Evolutionary conservation across 2,329 filamentous ascomycete genomes (phyloP).

Genomic region (Botrytis fragariae): DNA sequence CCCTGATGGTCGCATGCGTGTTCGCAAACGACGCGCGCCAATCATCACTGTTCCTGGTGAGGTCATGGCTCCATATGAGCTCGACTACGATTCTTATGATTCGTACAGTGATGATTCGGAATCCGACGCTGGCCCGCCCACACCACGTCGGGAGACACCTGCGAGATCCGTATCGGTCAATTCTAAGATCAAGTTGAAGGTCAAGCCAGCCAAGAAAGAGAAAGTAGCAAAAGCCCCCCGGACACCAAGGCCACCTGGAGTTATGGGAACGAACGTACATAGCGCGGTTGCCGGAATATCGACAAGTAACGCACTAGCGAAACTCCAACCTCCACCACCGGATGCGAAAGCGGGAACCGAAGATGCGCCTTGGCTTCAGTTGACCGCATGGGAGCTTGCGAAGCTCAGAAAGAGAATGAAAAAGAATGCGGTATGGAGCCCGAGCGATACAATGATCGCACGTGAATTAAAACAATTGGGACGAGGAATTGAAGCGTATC

Average conservation of each 20-base stretch:
- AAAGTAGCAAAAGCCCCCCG: slow-evolving; percentile 33
- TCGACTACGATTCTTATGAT: slow-evolving; percentile 59
- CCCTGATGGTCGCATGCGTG: slow-evolving; percentile 34
- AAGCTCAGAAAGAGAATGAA: slow-evolving; percentile 82
- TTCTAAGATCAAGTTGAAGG: slow-evolving; percentile 36
- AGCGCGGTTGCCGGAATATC: slow-evolving; percentile 40
- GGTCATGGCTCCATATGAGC: slow-evolving; percentile 62
- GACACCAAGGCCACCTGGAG: slow-evolving; percentile 36
- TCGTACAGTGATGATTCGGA: slow-evolving; percentile 32
- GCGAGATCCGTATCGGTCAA: slow-evolving; percentile 24
- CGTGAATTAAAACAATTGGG: slow-evolving; percentile 71
- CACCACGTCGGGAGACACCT: slow-evolving; percentile 30
- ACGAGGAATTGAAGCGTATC: slow-evolving; percentile 62
- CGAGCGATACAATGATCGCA: slow-evolving; percentile 82
- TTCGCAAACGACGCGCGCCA: slow-evolving; percentile 44
- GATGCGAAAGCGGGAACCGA: slow-evolving; percentile 57
- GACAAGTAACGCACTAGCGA: slow-evolving; percentile 39
- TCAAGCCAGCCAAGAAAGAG: slow-evolving; percentile 31
- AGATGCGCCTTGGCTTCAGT: slow-evolving; percentile 63
- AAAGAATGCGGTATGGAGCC: slow-evolving; percentile 84
- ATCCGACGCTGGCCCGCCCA: slow-evolving; percentile 39
- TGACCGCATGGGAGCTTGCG: slow-evolving; percentile 63
- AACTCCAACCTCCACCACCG: slow-evolving; percentile 56
- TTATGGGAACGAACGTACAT: slow-evolving; percentile 39
- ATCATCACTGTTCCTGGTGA: slow-evolving; percentile 65